Base-by-base conservation (phyloP, 768 basidiomycete species). In the Suillus ampliporus region DNA sequence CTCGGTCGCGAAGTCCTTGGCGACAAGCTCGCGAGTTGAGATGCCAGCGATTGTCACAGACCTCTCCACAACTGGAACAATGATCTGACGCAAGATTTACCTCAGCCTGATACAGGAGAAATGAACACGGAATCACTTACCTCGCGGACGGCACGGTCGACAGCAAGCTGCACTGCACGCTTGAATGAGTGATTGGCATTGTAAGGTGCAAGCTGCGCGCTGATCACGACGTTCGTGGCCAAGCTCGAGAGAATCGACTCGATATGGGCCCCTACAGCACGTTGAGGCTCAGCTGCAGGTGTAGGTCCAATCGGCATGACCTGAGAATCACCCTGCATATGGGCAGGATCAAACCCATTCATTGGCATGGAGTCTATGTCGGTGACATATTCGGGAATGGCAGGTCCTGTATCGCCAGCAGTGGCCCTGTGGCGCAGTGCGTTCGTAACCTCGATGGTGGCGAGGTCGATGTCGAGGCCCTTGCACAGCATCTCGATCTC, bases 41-140 rank as follows among this genome's bases (percentile, higher is more conserved):
- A 99, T 99, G 28, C 95, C 95, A 13, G 97, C 97, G 67, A 99
- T 99, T 1, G 97, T 99, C 26, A 98, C 97, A 23, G 96, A 98
- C 58, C 97, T 87, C 70, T 99, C 97, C 26, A 99, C 96, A 57
- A 99, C 97, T 6, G 97, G 97, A 19, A 96, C 82, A 68, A 99
- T 96, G 63, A 99, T 98, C 89, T 95, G 66, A 1, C 51, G 48
- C 58, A 64, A 43, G 51, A 28, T 64, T 5, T 48, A 58, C 28
- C 57, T 56, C 53, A 58, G 31, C 31, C 4, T 34, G 14, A 40
- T 26, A 5, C 34, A 57, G 34, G 8, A 13, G 23, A n/a, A 1
- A 31, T 14, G 14, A 21, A 10, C 13, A 26, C 17, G 1, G 14
- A 15, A 50, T 58, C 4, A 63, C 78, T 72, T 69, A 94, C 94